A percentile compares a stretch with the other conserved stretches of the same genome.
These are phyloP conservation scores for Lumnitzera racemosa DNA, from an alignment of 345 rosid genomes.

Conservation along the genomic window DNA sequence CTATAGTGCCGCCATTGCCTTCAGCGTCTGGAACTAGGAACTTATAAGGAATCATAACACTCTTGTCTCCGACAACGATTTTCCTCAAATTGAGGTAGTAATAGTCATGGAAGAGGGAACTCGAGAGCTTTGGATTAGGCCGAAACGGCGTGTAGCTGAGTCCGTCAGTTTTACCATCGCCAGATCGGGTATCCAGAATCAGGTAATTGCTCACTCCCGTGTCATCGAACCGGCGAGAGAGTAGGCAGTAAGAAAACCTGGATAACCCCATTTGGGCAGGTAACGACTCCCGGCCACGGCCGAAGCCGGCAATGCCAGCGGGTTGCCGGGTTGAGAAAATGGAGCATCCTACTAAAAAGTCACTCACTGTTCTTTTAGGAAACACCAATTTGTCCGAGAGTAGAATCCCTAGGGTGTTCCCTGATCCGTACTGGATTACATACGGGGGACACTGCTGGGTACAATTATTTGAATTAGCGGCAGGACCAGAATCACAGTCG, in stretches of 20 bases:
- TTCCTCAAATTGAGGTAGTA: slow-evolving; percentile 59
- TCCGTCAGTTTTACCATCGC: slow-evolving; percentile 33
- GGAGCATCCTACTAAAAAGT: slow-evolving; percentile 77
- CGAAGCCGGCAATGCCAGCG: slow-evolving; percentile 89
- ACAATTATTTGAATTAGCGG: slow-evolving; percentile 25
- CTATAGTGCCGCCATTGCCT: slow-evolving; percentile 77
- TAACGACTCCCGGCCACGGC: slow-evolving; percentile 59
- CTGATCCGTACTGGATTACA: slow-evolving; percentile 60
- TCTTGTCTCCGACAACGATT: slow-evolving; percentile 47
- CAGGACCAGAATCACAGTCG: slow-evolving; percentile 29
- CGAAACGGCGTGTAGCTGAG: slow-evolving; percentile 60
- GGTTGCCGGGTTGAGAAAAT: slow-evolving; percentile 67
- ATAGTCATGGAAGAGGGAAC: slow-evolving; percentile 34
- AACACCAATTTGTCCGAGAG: slow-evolving; percentile 49
- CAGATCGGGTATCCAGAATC: slow-evolving; percentile 41
- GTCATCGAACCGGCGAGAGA: slow-evolving; percentile 67
- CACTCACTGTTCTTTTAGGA: slow-evolving; percentile 30
- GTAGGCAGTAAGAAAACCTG: slow-evolving; percentile 75
- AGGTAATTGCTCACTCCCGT: slow-evolving; percentile 40
- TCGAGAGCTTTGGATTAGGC: slow-evolving; percentile 29
- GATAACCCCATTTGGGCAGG: slow-evolving; percentile 60
- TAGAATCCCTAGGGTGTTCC: slow-evolving; percentile 65
- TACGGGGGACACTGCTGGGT: slow-evolving; percentile 69
- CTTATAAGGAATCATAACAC: slow-evolving; percentile 53
- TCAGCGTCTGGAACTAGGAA: slow-evolving; percentile 45